A percentile compares a stretch with the other conserved stretches of the same genome.
phyloP scores from a whole-genome alignment of 805 yeast genomes.

The Ogataea philodendri region DNA sequence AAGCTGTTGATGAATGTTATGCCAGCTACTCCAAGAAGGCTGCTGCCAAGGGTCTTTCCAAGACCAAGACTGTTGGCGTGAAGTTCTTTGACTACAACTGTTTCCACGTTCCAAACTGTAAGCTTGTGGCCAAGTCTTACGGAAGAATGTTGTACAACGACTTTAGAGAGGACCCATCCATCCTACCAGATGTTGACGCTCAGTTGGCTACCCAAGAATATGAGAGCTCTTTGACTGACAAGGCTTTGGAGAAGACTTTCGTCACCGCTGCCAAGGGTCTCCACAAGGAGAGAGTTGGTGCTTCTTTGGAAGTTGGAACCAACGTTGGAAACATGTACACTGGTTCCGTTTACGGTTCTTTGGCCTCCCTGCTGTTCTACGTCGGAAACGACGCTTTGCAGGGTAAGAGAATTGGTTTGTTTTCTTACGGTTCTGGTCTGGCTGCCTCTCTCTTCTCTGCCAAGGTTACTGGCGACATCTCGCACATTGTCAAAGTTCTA shows the following conservation, averaged over 20 bases:
- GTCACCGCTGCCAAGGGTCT: constrained; percentile 70
- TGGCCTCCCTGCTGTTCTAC: constrained; percentile 75
- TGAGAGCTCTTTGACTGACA: constrained; percentile 78
- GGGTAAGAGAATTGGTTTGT: constrained; percentile 83
- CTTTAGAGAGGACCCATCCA: constrained; percentile 65
- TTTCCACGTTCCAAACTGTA: constrained; percentile 98
- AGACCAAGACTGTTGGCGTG: constrained; percentile 59
- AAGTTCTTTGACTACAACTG: constrained; percentile 85
- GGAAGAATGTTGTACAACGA: constrained; percentile 92
- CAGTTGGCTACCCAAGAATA: constrained; percentile 56
- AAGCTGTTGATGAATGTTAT: constrained; percentile 88
- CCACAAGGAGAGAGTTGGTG: constrained; percentile 66
- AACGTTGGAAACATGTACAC: constrained; percentile 99
- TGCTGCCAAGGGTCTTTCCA: constrained; percentile 45
- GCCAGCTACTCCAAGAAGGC: constrained; percentile 77
- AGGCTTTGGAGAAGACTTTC: constrained; percentile 79
- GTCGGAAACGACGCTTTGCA: constrained; percentile 73
- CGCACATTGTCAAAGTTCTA: constrained; percentile 60
- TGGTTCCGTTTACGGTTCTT: constrained; percentile 85
- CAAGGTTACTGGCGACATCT: constrained; percentile 76
- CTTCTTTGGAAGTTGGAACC: constrained; percentile 84
- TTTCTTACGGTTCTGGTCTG: constrained; percentile 97
- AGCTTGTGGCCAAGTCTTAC: constrained; percentile 86
- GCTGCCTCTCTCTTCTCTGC: constrained; percentile 87
- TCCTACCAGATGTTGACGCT: constrained; percentile 57